These are phyloP conservation scores for Cokeromyces recurvatus DNA, from an alignment of 371 early-diverging fungal species.

Conservation along the genomic window DNA sequence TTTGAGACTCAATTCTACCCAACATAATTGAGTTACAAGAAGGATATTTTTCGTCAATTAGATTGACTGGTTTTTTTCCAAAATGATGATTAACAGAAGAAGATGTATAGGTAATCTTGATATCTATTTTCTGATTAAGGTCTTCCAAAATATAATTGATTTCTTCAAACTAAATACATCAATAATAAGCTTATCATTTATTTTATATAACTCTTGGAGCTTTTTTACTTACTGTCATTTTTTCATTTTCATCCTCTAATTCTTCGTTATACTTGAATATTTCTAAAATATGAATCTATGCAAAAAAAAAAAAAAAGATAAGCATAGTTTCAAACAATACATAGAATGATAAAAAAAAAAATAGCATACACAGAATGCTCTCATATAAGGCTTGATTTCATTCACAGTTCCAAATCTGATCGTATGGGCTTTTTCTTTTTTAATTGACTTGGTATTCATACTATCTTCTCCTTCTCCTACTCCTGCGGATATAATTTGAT, in stretches of 20 bases:
- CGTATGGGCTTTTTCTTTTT: not conserved
- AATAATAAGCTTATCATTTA: too few relatives aligned
- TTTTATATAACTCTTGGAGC: too few relatives aligned
- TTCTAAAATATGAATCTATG: conserved; percentile 16
- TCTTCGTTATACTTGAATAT: conserved; percentile 13
- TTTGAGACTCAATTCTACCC: conserved; percentile 27
- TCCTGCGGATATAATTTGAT: too few relatives aligned
- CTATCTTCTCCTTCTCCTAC: too few relatives aligned
- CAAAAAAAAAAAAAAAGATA: too few relatives aligned
- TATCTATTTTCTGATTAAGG: conserved; percentile 46
- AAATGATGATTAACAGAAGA: conserved; percentile 23
- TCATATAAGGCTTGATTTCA: conserved; percentile 35
- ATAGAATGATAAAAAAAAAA: too few relatives aligned
- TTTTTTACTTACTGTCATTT: conserved; percentile 12
- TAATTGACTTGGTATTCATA: too few relatives aligned
- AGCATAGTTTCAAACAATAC: too few relatives aligned
- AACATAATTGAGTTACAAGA: conserved; percentile 25
- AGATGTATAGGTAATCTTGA: conserved; percentile 34
- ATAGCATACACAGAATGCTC: conserved; percentile 44
- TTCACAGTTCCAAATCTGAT: not conserved
- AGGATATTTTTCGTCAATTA: conserved; percentile 5
- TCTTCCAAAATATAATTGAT: conserved; percentile 52
- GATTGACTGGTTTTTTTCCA: conserved; percentile 33
- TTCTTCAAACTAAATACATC: conserved; percentile 11
- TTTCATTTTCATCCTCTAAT: not conserved